Percentiles rank a stretch among this genome's conserved stretches.
phyloP scores from a whole-genome alignment of 306 rosid genomes.

The Benincasa hispida region DNA sequence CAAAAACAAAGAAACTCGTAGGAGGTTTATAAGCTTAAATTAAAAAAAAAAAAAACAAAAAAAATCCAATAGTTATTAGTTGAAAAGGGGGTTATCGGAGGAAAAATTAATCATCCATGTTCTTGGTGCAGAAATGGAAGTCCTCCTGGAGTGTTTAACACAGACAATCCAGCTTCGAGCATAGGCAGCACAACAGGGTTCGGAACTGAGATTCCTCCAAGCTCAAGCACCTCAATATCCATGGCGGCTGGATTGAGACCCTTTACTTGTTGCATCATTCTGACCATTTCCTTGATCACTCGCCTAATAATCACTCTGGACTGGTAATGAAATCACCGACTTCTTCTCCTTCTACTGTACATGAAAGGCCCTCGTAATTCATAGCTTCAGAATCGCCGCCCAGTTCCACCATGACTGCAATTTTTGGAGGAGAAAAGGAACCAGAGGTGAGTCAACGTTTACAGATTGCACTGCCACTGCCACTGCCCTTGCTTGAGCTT shows the following conservation, averaged over 20 bases:
- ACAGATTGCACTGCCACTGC: no score
- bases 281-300: constrained; percentile 1
- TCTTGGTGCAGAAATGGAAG: constrained; percentile 3
- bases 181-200: constrained; percentile 3
- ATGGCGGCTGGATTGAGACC: constrained; percentile 11
- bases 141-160: constrained; percentile 8
- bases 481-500: background rate
- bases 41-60: no score
- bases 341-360: background rate
- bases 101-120: background rate
- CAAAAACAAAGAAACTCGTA: no score
- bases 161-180: constrained; percentile 9
- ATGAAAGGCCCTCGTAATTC: background rate
- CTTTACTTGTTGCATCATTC: background rate
- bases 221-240: constrained; percentile 3
- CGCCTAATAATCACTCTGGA: background rate
- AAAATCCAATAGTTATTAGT: no score
- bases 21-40: no score
- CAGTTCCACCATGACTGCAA: constrained; percentile 1
- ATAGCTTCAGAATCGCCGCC: background rate
- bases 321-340: background rate
- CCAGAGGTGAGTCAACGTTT: constrained; percentile 12
- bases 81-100: no score
- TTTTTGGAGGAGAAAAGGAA: constrained; percentile 4
- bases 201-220: constrained; percentile 11